Evolutionary conservation across 1,284 basidiomycete genomes (phyloP).

Genomic region (Irpex lacteus): DNA sequence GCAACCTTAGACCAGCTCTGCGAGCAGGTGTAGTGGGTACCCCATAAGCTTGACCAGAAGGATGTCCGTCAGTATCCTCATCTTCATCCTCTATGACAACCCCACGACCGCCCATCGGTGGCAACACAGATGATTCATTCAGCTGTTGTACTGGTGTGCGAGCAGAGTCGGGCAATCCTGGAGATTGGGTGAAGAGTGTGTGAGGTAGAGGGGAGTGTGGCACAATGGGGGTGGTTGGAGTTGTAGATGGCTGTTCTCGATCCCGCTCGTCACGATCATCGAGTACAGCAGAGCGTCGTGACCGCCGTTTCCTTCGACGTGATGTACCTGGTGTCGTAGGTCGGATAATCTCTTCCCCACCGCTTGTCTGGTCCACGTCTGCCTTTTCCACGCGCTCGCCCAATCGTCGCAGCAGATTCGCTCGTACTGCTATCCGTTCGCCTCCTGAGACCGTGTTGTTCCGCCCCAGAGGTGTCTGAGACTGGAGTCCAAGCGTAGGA

Average conservation of each 20-base stretch:
- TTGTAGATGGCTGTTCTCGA: slow-evolving; percentile 47
- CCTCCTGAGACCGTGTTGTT: slow-evolving; percentile 81
- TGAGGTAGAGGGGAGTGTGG: slow-evolving; percentile 49
- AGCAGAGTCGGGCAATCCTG: slow-evolving; percentile 23
- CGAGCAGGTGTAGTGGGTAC: slow-evolving; percentile 35
- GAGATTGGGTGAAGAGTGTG: slow-evolving; percentile 23
- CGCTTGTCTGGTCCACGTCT: slow-evolving; percentile 60
- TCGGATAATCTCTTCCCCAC: slow-evolving; percentile 56
- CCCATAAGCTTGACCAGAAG: slow-evolving; percentile 34
- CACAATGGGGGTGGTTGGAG: slow-evolving; percentile 59
- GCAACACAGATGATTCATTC: slow-evolving; percentile 29
- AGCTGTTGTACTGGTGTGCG: slow-evolving; percentile 23
- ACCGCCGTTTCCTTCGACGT: slow-evolving; percentile 55
- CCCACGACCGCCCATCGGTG: slow-evolving; percentile 54
- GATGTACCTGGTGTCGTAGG: slow-evolving; percentile 35
- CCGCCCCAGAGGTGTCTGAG: slow-evolving; percentile 51
- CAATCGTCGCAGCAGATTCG: slow-evolving; percentile 59
- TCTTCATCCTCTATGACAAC: slow-evolving; percentile 72
- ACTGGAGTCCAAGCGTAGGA: slow-evolving; percentile 27
- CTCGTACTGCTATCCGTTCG: slow-evolving; percentile 67
- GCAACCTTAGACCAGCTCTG: slow-evolving; percentile 31
- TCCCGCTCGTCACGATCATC: slow-evolving; percentile 72
- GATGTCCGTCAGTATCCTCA: slow-evolving; percentile 42
- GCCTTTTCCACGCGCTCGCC: slow-evolving; percentile 62
- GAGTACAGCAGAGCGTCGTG: slow-evolving; percentile 49